Evolutionary conservation across 2,329 filamentous ascomycete genomes (phyloP).

Genomic region (Pseudogymnoascus sp.): DNA sequence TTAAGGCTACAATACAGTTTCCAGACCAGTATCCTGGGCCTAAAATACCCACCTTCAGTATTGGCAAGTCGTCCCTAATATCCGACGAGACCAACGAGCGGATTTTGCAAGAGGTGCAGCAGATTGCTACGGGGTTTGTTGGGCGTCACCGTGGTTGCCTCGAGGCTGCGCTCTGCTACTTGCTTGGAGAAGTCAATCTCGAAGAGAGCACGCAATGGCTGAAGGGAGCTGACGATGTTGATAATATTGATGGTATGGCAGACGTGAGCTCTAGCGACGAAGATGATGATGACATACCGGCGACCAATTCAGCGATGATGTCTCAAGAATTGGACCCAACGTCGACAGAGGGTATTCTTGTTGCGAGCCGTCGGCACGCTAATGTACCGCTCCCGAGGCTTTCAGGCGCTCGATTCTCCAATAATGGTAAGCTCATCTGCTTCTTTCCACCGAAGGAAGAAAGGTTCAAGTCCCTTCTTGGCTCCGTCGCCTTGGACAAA

Average conservation of each 20-base stretch:
- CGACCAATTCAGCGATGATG: constrained; percentile 41
- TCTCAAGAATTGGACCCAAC: constrained; percentile 52
- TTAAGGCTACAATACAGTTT: constrained; percentile 53
- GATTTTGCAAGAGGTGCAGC: constrained; percentile 46
- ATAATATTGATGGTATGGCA: constrained; percentile 43
- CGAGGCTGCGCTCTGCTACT: constrained; percentile 52
- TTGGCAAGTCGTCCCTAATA: constrained; percentile 57
- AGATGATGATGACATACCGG: constrained; percentile 47
- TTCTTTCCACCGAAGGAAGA: constrained; percentile 61
- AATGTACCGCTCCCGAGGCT: constrained; percentile 48
- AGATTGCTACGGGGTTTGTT: constrained; percentile 47
- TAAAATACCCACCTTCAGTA: constrained; percentile 48
- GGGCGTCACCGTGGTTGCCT: constrained; percentile 53
- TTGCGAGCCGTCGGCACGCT: constrained; percentile 40
- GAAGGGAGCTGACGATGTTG: constrained; percentile 53
- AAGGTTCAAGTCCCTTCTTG: constrained; percentile 42
- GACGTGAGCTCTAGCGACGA: constrained; percentile 82
- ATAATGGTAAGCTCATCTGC: constrained; percentile 54
- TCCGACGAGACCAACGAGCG: constrained; percentile 44
- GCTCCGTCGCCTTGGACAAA: constrained; percentile 36
- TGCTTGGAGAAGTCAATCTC: constrained; percentile 54
- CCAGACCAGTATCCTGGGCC: constrained; percentile 50
- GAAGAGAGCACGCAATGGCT: constrained; percentile 53
- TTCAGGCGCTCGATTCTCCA: constrained; percentile 53
- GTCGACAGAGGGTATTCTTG: constrained; percentile 43